Evolutionary conservation across 2,329 filamentous ascomycete genomes (phyloP), one percentile per base, ranked within the genome.

Genomic region (Sporothrix brasiliensis): DNA sequence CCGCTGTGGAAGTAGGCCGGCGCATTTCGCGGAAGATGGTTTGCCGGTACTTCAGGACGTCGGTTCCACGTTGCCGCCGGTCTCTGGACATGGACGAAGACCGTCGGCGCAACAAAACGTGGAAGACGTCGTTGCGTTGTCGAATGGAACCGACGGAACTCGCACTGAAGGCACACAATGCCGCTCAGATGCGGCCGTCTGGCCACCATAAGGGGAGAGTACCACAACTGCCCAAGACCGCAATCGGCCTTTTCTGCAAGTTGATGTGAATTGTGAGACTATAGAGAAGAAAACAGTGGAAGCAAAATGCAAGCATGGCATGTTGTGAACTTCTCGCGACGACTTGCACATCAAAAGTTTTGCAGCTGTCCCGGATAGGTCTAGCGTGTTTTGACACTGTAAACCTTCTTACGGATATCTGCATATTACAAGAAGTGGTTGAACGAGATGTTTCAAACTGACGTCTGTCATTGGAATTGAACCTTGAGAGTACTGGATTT

Each of bases 91-190:
- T 47, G 58, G 21, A 39, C 21, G 24, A 24, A 27, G 2, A 27
- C 10, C 11, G 41, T 30, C 27, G 50, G 52, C 13, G 65, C 30
- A 44, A 47, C 69, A 39, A 68, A 6, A 7, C 39, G 65, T n/a
- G 56, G 39, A 21, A 68, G 41, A 2, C 68, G 68, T 19, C 49
- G 63, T 11, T 34, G 47, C 19, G 71, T 21, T 3, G 52, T 16
- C 2, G 52, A 6, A 47, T 69, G 65, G 7, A 63, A 53, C 34
- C 54, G 70, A n/a, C 69, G 68, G 4, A 68, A 41, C 49, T 70
- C 67, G 66, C 70, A 74, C 49, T 69, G 69, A 44, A 71, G 65
- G 70, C 73, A 74, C 53, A 70, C 67, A 69, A 72, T 65, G 68
- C 72, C 67, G 63, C 69, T 44, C 16, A 69, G 14, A n/a, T 41